Evolutionary conservation across 2,329 filamentous ascomycete genomes (phyloP).

Genomic region (Venturiaceae sp.): DNA sequence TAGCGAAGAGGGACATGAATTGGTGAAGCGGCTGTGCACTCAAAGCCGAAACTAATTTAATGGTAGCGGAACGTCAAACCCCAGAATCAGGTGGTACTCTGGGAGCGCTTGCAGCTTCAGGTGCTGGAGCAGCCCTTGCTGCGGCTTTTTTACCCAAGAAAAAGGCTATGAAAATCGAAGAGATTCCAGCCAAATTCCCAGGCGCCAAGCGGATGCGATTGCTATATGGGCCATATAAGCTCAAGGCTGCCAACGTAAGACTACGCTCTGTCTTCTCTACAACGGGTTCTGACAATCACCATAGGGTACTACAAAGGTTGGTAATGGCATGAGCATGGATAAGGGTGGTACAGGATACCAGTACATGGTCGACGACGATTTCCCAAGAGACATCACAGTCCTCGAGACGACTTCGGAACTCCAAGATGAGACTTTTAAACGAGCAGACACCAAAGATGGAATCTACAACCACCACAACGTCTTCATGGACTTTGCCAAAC

Average conservation of each 20-base stretch:
- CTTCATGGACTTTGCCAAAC: not conserved
- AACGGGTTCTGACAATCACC: not conserved
- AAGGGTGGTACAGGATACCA: not conserved
- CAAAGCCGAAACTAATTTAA: too few species aligned
- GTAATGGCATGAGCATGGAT: not conserved
- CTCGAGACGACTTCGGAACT: not conserved
- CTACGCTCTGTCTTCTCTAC: too few species aligned
- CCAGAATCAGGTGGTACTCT: too few species aligned
- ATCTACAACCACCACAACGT: constrained; percentile 4
- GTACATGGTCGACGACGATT: not conserved
- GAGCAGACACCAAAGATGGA: not conserved
- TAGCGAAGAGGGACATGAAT: too few species aligned
- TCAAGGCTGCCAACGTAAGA: not conserved
- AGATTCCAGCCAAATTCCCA: not conserved
- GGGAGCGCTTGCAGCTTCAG: too few species aligned
- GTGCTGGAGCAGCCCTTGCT: too few species aligned
- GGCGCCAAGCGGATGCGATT: not conserved
- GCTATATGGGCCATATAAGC: not conserved
- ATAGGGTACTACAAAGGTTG: not conserved
- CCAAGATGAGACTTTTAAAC: not conserved
- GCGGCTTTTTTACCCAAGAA: not conserved
- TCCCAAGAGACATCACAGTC: not conserved
- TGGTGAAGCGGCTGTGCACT: too few species aligned
- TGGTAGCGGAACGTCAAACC: too few species aligned
- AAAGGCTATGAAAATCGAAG: not conserved